Percentiles rank a stretch among this genome's conserved stretches.
These are phyloP conservation scores for Phlegmacium glaucopus DNA, from an alignment of 768 basidiomycete species.

Conservation along the genomic window DNA sequence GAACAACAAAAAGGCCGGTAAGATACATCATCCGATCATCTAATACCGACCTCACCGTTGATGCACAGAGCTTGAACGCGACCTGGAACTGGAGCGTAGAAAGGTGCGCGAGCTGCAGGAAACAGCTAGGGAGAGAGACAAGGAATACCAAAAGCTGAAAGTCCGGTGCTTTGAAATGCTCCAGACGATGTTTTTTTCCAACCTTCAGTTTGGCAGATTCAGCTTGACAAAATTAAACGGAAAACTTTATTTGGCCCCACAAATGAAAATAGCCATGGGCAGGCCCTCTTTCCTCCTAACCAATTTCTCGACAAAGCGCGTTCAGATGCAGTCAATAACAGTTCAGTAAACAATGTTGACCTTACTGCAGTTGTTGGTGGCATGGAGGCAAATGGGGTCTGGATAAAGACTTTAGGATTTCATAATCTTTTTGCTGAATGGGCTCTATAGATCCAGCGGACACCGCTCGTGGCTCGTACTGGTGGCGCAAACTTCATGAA, in stretches of 20 bases:
- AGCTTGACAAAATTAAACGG: conserved; percentile 81
- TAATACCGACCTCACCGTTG: conserved; percentile 1
- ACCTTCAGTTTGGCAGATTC: conserved; percentile 39
- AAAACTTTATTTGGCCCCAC: conserved; percentile 61
- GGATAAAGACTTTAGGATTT: neutral
- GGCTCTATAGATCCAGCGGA: conserved; percentile 57
- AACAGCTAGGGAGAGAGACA: conserved; percentile 69
- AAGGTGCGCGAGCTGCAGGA: conserved; percentile 76
- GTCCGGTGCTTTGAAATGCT: conserved; percentile 27
- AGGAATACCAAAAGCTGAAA: conserved; percentile 87
- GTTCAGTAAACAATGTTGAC: conserved; percentile 33
- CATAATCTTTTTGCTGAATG: neutral
- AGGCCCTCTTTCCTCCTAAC: conserved; percentile 5
- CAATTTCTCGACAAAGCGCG: conserved; percentile 20
- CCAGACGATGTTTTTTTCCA: neutral
- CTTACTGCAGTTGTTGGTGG: conserved; percentile 56
- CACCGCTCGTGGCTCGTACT: conserved; percentile 56
- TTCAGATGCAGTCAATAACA: conserved; percentile 17
- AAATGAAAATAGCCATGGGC: conserved; percentile 10
- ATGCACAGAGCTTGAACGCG: conserved; percentile 66
- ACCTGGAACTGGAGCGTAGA: conserved; percentile 75
- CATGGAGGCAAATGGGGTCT: conserved; percentile 64
- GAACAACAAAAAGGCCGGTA: conserved; percentile 66
- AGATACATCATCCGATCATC: conserved; percentile 5
- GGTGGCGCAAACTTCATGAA: conserved; percentile 24